phyloP scores from a whole-genome alignment of 768 basidiomycete species.

The Porphyrellus cyaneotinctus region DNA sequence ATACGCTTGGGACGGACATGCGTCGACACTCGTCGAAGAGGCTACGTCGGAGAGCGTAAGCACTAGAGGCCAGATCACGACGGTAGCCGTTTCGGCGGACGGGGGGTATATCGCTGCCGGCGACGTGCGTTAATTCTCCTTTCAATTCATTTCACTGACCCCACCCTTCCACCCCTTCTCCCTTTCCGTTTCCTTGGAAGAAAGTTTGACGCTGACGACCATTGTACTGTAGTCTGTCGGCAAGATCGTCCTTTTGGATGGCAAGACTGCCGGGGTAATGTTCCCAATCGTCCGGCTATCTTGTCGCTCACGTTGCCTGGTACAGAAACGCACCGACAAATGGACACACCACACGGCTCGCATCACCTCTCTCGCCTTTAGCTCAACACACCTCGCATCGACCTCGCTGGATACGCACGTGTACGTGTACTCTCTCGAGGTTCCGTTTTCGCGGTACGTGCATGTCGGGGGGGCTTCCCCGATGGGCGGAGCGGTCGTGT shows the following conservation, averaged over 20 bases:
- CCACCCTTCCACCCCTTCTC: too few species aligned
- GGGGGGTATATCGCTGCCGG: conserved; percentile 74
- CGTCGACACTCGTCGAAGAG: conserved; percentile 44
- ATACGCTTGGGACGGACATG: conserved; percentile 65
- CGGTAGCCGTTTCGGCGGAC: conserved; percentile 77
- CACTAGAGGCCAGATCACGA: conserved; percentile 54
- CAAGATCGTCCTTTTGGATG: conserved; percentile 75
- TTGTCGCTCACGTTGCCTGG: background rate
- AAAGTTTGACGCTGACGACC: background rate
- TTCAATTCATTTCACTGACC: background rate
- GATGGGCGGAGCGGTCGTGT: conserved; percentile 77
- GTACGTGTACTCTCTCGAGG: conserved; percentile 78
- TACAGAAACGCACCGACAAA: conserved; percentile 60
- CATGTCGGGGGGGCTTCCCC: conserved; percentile 83
- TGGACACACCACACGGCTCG: conserved; percentile 89
- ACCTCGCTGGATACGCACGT: conserved; percentile 92
- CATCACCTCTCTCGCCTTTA: conserved; percentile 58
- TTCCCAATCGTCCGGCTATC: background rate
- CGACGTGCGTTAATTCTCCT: conserved; percentile 54
- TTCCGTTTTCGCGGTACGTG: conserved; percentile 63
- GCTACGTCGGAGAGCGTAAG: conserved; percentile 62
- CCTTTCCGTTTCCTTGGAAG: too few species aligned
- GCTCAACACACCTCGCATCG: conserved; percentile 64
- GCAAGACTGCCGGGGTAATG: conserved; percentile 52
- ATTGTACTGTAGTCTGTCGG: conserved; percentile 58